phyloP scores from a whole-genome alignment of 1,284 basidiomycete genomes.

The Rhizopogon parksii region DNA sequence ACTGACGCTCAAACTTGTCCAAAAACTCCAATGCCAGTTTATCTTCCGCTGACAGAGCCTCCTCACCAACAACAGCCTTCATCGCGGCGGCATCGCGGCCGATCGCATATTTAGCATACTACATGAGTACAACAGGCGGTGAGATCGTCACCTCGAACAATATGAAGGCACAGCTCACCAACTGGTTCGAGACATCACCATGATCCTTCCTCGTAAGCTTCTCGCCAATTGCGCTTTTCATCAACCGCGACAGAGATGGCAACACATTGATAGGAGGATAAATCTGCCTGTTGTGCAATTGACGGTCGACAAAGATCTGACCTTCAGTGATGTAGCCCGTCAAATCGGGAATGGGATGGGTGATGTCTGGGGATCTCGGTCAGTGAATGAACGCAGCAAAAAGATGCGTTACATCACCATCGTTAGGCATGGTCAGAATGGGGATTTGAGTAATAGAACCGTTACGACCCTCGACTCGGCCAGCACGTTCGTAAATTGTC shows the following conservation, averaged over 20 bases:
- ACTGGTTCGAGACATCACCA: conserved; percentile 96
- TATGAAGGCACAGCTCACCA: conserved; percentile 47
- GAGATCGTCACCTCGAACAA: conserved; percentile 15
- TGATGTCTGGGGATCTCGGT: conserved; percentile 71
- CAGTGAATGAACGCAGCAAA: conserved; percentile 19
- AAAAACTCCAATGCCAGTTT: conserved; percentile 91
- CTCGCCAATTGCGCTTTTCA: conserved; percentile 99
- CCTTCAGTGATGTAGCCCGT: conserved; percentile 99
- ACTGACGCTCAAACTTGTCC: conserved; percentile 91
- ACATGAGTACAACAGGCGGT: conserved; percentile 20
- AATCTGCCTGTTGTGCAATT: conserved; percentile 91
- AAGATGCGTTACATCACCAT: conserved; percentile 51
- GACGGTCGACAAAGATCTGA: conserved; percentile 97
- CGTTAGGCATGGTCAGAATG: conserved; percentile 99
- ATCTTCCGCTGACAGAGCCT: conserved; percentile 91
- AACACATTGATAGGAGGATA: conserved; percentile 99
- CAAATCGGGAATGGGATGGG: conserved; percentile 99
- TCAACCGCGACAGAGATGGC: conserved; percentile 95
- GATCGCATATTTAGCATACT: conserved; percentile 97
- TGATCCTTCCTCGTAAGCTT: conserved; percentile 97
- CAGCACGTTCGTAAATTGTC: conserved; percentile 99
- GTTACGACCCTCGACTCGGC: conserved; percentile 95
- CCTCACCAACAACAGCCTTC: conserved; percentile 99
- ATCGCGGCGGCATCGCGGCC: conserved; percentile 96
- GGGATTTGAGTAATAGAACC: conserved; percentile 99